Base-by-base conservation (phyloP, 2,329 filamentous ascomycete genomes). In the Fusarium verrucosum region DNA sequence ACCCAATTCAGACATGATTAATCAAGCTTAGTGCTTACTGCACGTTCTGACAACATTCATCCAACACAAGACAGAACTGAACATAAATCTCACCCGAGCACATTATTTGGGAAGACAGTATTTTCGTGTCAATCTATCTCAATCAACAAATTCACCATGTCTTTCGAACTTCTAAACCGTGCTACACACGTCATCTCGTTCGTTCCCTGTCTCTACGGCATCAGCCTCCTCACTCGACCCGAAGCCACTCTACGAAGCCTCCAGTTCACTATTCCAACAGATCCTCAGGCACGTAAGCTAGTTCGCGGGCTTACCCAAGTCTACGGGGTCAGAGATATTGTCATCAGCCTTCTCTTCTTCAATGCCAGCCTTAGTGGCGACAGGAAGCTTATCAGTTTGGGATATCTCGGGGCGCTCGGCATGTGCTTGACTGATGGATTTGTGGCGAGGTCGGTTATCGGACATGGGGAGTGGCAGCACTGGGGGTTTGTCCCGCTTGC, bases 291-390 rank as follows among this genome's bases (percentile, higher is more conserved):
- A 4, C 26, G 23, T 5, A 38, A 51, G 4, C 56, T 59, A 8
- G 40, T 58, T 2, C 33, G 26, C 2, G 56, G 54, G 0, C n/a
- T 59, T 3, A n/a, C 56, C 2, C 54, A 44, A 0, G 23, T 59
- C 28, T 59, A 59, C 10, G 56, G 56, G n/a, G 44, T 47, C 28
- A 42, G 56, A 16, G 59, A 59, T 19, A 11, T 59, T 4, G 45
- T 59, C 4, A 23, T 59, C 0, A 58, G 44, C n/a, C 30, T 33
- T 2, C 41, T 59, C 2, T 43, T 50, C 11, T 43, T 38, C 5
- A 59, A 51, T 0, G 25, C 59, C 7, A 35, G 32, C 10, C 32
- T 59, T 1, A 58, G 44, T 2, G 40, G 45, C 8, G 38, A 59
- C 1, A 37, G 10, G 3, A 30, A 44, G 2, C 19, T 59, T 1